phyloP scores from a whole-genome alignment of 2,329 filamentous ascomycete species.

The Aspergillus calidoustus region DNA sequence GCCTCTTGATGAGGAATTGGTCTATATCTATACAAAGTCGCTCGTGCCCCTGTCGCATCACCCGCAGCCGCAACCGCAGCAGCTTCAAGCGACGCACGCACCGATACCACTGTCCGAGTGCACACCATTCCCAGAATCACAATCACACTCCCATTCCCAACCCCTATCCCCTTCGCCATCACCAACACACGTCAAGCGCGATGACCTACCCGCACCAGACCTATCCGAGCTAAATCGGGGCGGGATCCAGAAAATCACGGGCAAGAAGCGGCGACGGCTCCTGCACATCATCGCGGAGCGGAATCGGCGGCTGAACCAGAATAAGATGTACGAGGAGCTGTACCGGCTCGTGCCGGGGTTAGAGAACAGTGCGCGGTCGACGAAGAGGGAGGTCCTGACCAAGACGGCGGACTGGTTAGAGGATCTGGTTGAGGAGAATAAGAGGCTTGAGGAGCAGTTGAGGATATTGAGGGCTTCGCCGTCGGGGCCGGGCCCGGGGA shows the following conservation, averaged over 20 bases:
- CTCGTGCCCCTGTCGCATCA: background rate
- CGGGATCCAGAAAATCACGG: slow-evolving; percentile 9
- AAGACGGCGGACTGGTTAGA: slow-evolving; percentile 13
- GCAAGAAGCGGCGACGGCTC: slow-evolving; percentile 13
- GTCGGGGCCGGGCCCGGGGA: background rate
- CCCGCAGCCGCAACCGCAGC: too few relatives aligned
- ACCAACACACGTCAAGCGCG: background rate
- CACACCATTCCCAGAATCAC: background rate
- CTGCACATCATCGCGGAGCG: slow-evolving; percentile 19
- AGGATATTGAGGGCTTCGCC: background rate
- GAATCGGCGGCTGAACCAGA: slow-evolving; percentile 16
- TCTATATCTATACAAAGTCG: background rate
- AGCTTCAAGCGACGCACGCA: background rate
- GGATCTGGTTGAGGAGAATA: slow-evolving; percentile 6
- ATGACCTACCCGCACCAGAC: background rate
- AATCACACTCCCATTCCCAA: background rate
- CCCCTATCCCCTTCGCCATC: background rate
- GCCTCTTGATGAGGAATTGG: background rate
- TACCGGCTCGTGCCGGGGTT: slow-evolving; percentile 13
- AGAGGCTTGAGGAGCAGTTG: slow-evolving; percentile 1
- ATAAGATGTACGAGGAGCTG: slow-evolving; percentile 18
- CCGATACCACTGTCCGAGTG: background rate
- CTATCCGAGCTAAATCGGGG: background rate
- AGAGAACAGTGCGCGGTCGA: slow-evolving; percentile 14
- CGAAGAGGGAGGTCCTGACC: slow-evolving; percentile 15